Evolutionary conservation across 768 basidiomycete species (phyloP), one percentile per base, ranked within the genome.

Genomic region (Podaxis pistillaris): DNA sequence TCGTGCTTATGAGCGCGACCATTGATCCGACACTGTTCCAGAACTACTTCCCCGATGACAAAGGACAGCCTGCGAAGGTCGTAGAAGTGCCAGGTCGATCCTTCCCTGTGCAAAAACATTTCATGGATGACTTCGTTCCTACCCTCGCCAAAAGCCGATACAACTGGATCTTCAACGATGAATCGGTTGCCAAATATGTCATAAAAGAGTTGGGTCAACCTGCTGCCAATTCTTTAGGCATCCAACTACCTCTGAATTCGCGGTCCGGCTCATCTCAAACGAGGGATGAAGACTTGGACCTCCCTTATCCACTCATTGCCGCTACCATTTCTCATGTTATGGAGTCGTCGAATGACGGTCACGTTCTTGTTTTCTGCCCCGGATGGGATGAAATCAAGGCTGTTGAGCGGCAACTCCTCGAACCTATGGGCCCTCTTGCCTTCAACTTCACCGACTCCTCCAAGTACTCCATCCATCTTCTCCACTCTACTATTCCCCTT

Each of bases 1-100:
- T 98, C 65, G 76, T 97, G 47, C 83, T 98, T 60, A 97, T 98
- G 95, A 96, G 93, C 69, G 96, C 96, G 8, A 98, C 96, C 49
- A 93, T 98, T 70, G 93, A 97, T 68, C 91, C 95, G 8, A 84
- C 84, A 0, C 81, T 96, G 26, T 98, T 97, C 83, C 89, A 91
- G 70, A 77, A 82, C 11, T 98, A 98, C 77, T 98, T 98, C 79
- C 76, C 79, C 7, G 85, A 90, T 68, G 77, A 83, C 17, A 64
- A 74, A 0, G 87, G 86, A 22, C 70, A 76, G 13, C 86, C 84
- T 1, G 90, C 93, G 0, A 79, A 82, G 19, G 84, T 92, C 15
- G 81, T 94, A 40, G 89, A 93, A 63, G 79, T 97, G 36, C 93
- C 94, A n/a, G 96, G 96, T 55, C 88, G 96, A 41, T 89, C 92